Evolutionary conservation across 2,329 filamentous ascomycete species (phyloP), one percentile per base, ranked within the genome.

Genomic region (Penicillium rolfsii): DNA sequence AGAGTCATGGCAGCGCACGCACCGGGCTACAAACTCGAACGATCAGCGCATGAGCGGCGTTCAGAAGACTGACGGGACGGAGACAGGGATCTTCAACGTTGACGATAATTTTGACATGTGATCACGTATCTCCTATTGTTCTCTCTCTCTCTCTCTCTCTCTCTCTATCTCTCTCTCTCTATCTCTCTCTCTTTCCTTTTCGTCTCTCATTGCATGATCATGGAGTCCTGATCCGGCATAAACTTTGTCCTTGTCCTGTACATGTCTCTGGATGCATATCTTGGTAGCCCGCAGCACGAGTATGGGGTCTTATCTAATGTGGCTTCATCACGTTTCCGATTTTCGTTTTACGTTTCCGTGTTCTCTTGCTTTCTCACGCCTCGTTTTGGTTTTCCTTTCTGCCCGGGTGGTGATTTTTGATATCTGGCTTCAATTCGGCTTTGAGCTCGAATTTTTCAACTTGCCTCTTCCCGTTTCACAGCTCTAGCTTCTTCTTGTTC

Each of bases 51-150:
- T 81, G 78, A 78, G 75, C 57, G 79, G 78, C 26, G 72, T 80
- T 33, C 75, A 78, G 58, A 76, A 73, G 69, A 76, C 71, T 48
- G 76, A 79, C 33, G 67, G 69, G 53, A 69, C 72, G 22, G 77
- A 79, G 61, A 67, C 72, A 8, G 77, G 74, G 28, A 78, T 80
- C 57, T 80, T 80, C 67, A 76, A 77, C 63, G 76, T 78, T 73
- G 76, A 78, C 63, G 76, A 77, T 62, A 74, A 79, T 65, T 78
- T 79, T 73, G 77, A 79, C 69, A 79, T 79, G 74, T 79, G 76
- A 78, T 73, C 67, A 75, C 70, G 71, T 52, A 55, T 59, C 45
- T 54, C 45, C 45, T 55, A 49, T 48, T 70, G 61, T 66, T 62
- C 48, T 57, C 56, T 63, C 62, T 40, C 45, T 55, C 19, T 22